Evolutionary conservation across 73 alveolate species (phyloP), one percentile per base, ranked within the genome.

Genomic region (Effrenium voratum): DNA sequence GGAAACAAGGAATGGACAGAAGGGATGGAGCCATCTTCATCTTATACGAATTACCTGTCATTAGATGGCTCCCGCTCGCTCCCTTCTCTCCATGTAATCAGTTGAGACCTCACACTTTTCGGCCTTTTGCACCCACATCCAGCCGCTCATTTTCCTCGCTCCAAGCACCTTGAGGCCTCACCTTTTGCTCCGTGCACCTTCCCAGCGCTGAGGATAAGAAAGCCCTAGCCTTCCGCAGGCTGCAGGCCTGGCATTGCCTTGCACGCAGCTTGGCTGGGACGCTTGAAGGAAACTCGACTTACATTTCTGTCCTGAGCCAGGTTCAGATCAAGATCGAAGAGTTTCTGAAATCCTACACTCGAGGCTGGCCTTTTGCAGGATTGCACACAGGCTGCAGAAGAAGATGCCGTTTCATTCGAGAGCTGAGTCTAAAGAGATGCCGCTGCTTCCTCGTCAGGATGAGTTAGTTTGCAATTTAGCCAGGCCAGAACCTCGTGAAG

Each of bases 281-380:
- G 38, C 32, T 15, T 4, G 41, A 63, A 34, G 38, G 38, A 34
- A 28, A 63, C 76, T 19, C 38, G 76, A 28, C 12, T 36, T 66
- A 15, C 16, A 36, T 26, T 66, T 66, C 34, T 16, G 50, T 12
- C 36, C 13, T 19, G 40, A 12, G 8, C 28, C 97, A 90, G 82
- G 97, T 68, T 43, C 97, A 90, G 45, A 90, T 90, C 97, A 90
- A 90, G 43, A 90, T 90, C 45, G 97, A 90, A 44, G 97, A 90
- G 60, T 90, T 90, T 68, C 57, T 90, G 46, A 90, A 90, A 55
- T 75, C 97, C 1, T 90, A 90, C 87, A 68, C 97, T 57, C n/a
- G 97, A 46, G 97, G 97, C 87, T 26, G 57, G 60, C 57, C 5
- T 40, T 22, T 63, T 28, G 5, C 19, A 12, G 63, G 19, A 52